Base-by-base conservation (phyloP, 2,329 filamentous ascomycete species). In the Colletotrichum truncatum region DNA sequence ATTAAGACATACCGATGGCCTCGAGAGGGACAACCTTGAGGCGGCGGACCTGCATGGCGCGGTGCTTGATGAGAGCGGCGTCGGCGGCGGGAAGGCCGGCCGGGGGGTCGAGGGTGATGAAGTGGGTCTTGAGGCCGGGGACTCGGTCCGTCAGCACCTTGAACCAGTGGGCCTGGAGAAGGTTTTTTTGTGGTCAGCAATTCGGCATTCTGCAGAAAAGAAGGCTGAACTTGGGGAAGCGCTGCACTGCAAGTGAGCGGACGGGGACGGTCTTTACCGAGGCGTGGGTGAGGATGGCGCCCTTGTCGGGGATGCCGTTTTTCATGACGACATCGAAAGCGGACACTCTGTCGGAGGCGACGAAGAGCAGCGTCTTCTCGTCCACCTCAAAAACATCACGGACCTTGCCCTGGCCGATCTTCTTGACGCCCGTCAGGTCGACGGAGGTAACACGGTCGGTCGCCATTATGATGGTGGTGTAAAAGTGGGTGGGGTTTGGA, bases 271-370 rank as follows among this genome's bases (percentile, higher is more conserved):
- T n/a, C n/a, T 56, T 55, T 46, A 65, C 60, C 1, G 79, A 81
- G 36, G 78, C 70, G 48, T 76, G 73, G 26, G 81, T 84, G 52
- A 87, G 78, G 54, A 87, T 78, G 64, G 77, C 75, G 69, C 86
- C 86, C 80, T 88, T 88, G 74, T 80, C 74, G 46, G 82, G 81
- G 53, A 86, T 81, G 68, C 82, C 82, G 72, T 96, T 98, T 72
- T 87, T 82, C 85, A 97, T 89, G 71, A 97, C 89, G 71, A 97
- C 93, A 85, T 98, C 95, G 83, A 95, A 98, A 60, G 96, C 96
- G 23, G 93, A 97, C 77, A 98, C 96, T 70, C 96, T 91, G 81
- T 98, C 94, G 12, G 93, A 92, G 23, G 93, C 91, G 59, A 94
- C 89, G 75, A 97, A 95, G 61, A 97, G 89, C 4, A 97, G 87